Percentiles rank a stretch among this genome's conserved stretches.
Evolutionary conservation across 1,284 basidiomycete species (phyloP).

Genomic region (Fomitiporia mediterranea): DNA sequence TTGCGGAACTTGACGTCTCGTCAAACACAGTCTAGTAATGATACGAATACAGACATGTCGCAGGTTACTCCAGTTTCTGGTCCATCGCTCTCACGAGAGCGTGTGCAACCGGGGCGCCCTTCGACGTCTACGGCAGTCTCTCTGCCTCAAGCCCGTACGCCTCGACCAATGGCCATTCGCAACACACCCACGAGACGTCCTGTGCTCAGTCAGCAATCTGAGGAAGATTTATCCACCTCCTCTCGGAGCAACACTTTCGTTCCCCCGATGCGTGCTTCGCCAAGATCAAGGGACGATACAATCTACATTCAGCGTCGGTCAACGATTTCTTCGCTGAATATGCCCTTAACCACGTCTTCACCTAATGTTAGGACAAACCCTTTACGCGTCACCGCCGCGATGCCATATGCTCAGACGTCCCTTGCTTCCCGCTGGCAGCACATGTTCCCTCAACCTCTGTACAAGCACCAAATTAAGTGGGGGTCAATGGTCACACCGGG

Average conservation of each 20-base stretch:
- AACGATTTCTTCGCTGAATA: conserved; percentile 16
- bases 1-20: conserved; percentile 56
- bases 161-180: conserved; percentile 19
- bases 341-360: conserved; percentile 42
- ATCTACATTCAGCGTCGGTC: conserved; percentile 10
- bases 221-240: conserved; percentile 16
- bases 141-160: conserved; percentile 22
- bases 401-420: conserved; percentile 59
- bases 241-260: conserved; percentile 15
- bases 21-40: conserved; percentile 48
- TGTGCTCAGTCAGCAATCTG: conserved; percentile 15
- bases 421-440: conserved; percentile 88
- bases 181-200: conserved; percentile 18
- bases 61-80: conserved; percentile 16
- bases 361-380: conserved; percentile 56
- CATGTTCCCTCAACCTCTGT: conserved; percentile 70
- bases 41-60: conserved; percentile 39
- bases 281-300: conserved; percentile 18
- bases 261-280: conserved; percentile 15
- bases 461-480: conserved; percentile 93
- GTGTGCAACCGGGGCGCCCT: conserved; percentile 20
- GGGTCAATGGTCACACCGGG: conserved; percentile 77
- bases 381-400: conserved; percentile 49
- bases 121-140: conserved; percentile 28
- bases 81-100: conserved; percentile 27